phyloP scores from a whole-genome alignment of 805 yeast genomes.

The Candida railenensis region DNA sequence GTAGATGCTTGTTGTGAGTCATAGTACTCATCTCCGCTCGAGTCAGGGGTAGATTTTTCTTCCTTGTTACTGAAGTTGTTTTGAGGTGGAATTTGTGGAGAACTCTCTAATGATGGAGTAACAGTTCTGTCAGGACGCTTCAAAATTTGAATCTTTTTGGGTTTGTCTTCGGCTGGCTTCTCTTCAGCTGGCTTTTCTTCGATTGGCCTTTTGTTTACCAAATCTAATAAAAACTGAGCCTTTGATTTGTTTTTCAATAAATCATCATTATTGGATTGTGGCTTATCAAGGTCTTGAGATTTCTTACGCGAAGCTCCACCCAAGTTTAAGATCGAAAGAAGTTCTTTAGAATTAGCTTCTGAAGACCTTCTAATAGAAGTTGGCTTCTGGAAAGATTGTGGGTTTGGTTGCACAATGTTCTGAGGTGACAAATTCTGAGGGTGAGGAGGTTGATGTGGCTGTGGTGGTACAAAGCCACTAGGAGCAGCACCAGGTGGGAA shows the following conservation, averaged over 20 bases:
- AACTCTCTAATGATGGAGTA: neutral
- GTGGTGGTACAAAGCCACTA: neutral
- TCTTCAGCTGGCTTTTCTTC: neutral
- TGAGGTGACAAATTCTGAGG: neutral
- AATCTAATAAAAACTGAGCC: slow-evolving; percentile 29
- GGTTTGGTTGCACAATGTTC: slow-evolving; percentile 22
- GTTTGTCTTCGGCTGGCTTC: neutral
- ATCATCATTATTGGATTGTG: slow-evolving; percentile 8
- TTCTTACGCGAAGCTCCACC: neutral
- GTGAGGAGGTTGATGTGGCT: neutral
- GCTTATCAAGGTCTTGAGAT: slow-evolving; percentile 4
- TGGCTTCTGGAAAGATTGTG: slow-evolving; percentile 41
- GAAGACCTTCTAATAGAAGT: slow-evolving; percentile 26
- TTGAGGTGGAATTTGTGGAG: neutral
- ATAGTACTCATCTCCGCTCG: neutral
- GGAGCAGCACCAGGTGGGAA: slow-evolving; percentile 2
- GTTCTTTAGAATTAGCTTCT: slow-evolving; percentile 38
- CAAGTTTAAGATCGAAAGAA: slow-evolving; percentile 42
- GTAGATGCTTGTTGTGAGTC: slow-evolving; percentile 21
- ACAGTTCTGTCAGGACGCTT: slow-evolving; percentile 1
- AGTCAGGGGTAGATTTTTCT: neutral
- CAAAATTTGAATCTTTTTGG: slow-evolving; percentile 4
- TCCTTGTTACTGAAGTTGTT: neutral
- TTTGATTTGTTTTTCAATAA: slow-evolving; percentile 26
- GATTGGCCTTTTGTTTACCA: slow-evolving; percentile 23